These are phyloP conservation scores for Neurospora pannonica DNA, from an alignment of 495 filamentous ascomycete genomes.

Conservation along the genomic window DNA sequence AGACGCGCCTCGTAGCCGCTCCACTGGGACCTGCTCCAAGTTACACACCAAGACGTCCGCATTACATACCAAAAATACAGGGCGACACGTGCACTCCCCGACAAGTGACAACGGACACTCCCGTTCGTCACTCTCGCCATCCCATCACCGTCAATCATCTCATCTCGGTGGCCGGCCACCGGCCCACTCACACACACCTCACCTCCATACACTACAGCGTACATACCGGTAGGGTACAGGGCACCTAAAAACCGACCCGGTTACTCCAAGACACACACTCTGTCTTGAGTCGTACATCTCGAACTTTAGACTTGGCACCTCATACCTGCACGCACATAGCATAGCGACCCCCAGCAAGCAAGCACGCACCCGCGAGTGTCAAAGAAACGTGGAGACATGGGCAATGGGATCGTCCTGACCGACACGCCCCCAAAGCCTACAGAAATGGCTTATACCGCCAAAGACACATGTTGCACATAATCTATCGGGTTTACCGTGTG, in stretches of 20 bases:
- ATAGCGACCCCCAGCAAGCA: background rate
- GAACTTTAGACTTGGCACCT: background rate
- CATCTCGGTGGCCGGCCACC: background rate
- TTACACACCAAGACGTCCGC: background rate
- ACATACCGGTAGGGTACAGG: background rate
- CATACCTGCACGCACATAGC: background rate
- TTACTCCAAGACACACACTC: background rate
- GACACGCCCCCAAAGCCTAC: background rate
- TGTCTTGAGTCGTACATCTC: background rate
- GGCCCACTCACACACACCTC: background rate
- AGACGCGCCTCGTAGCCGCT: background rate
- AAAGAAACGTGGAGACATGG: background rate
- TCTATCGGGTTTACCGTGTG: background rate
- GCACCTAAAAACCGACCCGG: background rate
- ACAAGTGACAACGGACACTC: background rate
- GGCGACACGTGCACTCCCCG: background rate
- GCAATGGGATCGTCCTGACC: background rate
- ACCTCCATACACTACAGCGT: background rate
- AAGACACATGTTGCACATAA: background rate
- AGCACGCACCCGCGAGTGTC: background rate
- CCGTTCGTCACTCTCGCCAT: background rate
- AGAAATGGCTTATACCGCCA: background rate
- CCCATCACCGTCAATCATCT: background rate
- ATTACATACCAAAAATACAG: background rate
- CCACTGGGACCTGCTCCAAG: background rate